phyloP scores from a whole-genome alignment of 257 asterid genomes.

The Salvia splendens region DNA sequence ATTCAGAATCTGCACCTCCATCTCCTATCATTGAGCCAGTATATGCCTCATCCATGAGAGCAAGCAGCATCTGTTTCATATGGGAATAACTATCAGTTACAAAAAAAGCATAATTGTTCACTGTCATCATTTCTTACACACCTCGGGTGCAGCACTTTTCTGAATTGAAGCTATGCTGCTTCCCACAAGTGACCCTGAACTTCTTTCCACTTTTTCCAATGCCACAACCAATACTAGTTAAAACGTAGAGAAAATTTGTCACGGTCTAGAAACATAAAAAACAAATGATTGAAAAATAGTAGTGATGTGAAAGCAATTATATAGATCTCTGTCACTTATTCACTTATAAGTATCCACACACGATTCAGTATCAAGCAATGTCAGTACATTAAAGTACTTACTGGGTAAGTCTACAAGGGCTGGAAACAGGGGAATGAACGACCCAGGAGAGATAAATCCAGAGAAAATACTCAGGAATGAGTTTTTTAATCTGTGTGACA shows the following conservation, averaged over 20 bases:
- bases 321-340: not conserved
- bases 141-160: slow-evolving; percentile 96
- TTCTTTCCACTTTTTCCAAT: slow-evolving; percentile 82
- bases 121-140: slow-evolving; percentile 30
- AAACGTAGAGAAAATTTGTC: slow-evolving; percentile 29
- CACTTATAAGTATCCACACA: slow-evolving; percentile 7
- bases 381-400: slow-evolving; percentile 44
- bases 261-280: slow-evolving; percentile 18
- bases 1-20: slow-evolving; percentile 92
- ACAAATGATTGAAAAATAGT: slow-evolving; percentile 8
- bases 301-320: slow-evolving; percentile 21
- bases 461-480: slow-evolving; percentile 55
- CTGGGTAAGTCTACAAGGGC: slow-evolving; percentile 82
- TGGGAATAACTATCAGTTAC: slow-evolving; percentile 27
- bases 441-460: slow-evolving; percentile 74
- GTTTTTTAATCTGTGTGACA: slow-evolving; percentile 60
- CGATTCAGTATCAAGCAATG: slow-evolving; percentile 5
- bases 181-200: slow-evolving; percentile 90
- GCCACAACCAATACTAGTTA: slow-evolving; percentile 84
- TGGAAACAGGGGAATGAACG: slow-evolving; percentile 79
- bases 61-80: slow-evolving; percentile 77
- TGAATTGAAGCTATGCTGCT: slow-evolving; percentile 91
- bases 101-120: slow-evolving; percentile 17
- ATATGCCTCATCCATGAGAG: slow-evolving; percentile 98
- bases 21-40: slow-evolving; percentile 94